These are phyloP conservation scores for Podosphaera leucotricha DNA, from an alignment of 2,329 filamentous ascomycete species.

Conservation along the genomic window DNA sequence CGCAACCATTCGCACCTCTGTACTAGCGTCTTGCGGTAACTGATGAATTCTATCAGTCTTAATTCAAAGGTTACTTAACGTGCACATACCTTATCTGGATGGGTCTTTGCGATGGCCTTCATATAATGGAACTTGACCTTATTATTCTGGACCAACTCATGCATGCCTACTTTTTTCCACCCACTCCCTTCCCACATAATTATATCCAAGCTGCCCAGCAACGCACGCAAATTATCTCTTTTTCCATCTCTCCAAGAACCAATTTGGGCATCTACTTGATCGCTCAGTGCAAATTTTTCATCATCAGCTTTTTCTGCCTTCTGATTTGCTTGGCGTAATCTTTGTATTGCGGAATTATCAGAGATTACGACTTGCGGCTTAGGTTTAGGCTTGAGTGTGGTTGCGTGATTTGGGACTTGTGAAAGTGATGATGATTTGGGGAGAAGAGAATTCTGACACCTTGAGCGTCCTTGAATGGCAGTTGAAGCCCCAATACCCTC, in stretches of 20 bases:
- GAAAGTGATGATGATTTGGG: slow-evolving; percentile 30
- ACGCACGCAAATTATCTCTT: slow-evolving; percentile 69
- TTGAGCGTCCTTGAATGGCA: slow-evolving; percentile 62
- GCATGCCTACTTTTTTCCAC: slow-evolving; percentile 93
- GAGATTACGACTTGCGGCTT: slow-evolving; percentile 18
- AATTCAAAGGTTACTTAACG: slow-evolving; percentile 2
- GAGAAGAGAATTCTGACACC: slow-evolving; percentile 69
- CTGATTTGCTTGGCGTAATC: slow-evolving; percentile 61
- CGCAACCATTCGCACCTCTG: slow-evolving; percentile 41
- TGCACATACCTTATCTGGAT: slow-evolving; percentile 75
- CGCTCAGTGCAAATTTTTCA: slow-evolving; percentile 73
- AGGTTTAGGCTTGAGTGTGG: slow-evolving; percentile 22
- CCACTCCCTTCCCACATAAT: slow-evolving; percentile 82
- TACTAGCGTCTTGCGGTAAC: slow-evolving; percentile 39
- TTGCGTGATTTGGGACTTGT: slow-evolving; percentile 16
- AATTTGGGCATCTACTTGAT: slow-evolving; percentile 63
- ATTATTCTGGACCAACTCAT: slow-evolving; percentile 74
- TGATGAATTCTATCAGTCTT: slow-evolving; percentile 13
- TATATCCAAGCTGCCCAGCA: slow-evolving; percentile 65
- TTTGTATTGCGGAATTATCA: slow-evolving; percentile 54
- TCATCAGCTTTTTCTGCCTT: slow-evolving; percentile 72
- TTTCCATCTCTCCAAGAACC: slow-evolving; percentile 74
- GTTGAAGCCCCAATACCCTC: slow-evolving; percentile 65
- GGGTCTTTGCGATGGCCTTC: slow-evolving; percentile 97
- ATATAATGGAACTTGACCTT: slow-evolving; percentile 97